A percentile compares a stretch with the other conserved stretches of the same genome.
phyloP scores from a whole-genome alignment of 768 basidiomycete species.

The Pleurotus eryngii region DNA sequence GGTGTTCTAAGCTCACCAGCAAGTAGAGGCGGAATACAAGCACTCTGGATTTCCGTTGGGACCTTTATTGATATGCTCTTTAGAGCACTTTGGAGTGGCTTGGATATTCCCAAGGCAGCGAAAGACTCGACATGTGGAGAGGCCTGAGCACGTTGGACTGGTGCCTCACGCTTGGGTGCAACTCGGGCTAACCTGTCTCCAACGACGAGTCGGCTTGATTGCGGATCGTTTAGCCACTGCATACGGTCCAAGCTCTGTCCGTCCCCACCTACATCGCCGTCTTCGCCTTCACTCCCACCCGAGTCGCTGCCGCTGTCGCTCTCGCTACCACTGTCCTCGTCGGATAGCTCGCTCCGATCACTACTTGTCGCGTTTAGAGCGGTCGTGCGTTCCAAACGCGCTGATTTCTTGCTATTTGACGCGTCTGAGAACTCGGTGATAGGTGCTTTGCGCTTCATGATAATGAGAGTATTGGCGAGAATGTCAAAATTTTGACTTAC shows the following conservation, averaged over 20 bases:
- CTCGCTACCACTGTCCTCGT: too few relatives aligned
- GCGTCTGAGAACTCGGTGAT: neutral
- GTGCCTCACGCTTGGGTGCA: neutral
- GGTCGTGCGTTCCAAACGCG: too few relatives aligned
- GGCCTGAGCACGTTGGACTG: too few relatives aligned
- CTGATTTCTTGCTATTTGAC: neutral
- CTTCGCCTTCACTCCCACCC: neutral
- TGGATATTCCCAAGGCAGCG: constrained; percentile 51
- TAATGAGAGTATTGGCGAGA: neutral
- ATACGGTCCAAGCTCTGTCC: neutral
- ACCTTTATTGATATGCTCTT: constrained; percentile 77
- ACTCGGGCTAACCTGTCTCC: neutral
- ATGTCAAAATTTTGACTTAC: neutral
- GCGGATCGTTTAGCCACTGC: neutral
- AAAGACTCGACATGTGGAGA: neutral
- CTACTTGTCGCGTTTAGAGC: too few relatives aligned
- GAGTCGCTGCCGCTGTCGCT: too few relatives aligned
- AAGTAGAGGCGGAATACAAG: constrained; percentile 87
- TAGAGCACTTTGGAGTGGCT: constrained; percentile 60
- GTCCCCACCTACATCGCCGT: neutral
- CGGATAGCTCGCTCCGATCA: too few relatives aligned
- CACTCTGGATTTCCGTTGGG: constrained; percentile 86
- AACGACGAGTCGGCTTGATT: neutral
- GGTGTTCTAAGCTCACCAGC: constrained; percentile 46
- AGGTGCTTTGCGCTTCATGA: constrained; percentile 2